Evolutionary conservation across 306 rosid species (phyloP).

Genomic region (Quercus rubra): DNA sequence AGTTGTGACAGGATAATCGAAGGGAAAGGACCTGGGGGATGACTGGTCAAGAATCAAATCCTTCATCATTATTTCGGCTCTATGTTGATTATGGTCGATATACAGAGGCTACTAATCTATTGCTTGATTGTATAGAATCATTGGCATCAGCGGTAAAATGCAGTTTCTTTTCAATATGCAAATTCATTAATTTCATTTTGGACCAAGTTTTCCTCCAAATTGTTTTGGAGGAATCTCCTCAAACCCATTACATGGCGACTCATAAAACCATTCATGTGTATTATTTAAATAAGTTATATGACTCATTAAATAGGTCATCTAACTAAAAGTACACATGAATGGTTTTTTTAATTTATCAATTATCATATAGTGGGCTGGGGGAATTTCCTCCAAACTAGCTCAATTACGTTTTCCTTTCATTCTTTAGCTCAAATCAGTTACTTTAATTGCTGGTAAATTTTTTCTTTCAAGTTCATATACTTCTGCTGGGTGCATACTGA

Average conservation of each 20-base stretch:
- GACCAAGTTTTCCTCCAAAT: too few relatives aligned
- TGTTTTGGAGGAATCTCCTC: too few relatives aligned
- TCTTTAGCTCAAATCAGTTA: not conserved
- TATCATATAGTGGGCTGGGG: too few relatives aligned
- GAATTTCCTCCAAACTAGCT: too few relatives aligned
- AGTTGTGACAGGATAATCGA: conserved; percentile 61
- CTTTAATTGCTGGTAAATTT: not conserved
- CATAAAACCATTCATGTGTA: too few relatives aligned
- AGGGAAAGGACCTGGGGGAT: conserved; percentile 63
- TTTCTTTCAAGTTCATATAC: not conserved
- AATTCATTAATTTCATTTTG: not conserved
- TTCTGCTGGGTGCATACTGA: not conserved
- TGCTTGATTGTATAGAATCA: conserved; percentile 70
- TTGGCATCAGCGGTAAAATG: conserved; percentile 64
- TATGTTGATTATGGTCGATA: conserved; percentile 84
- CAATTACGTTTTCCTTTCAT: not conserved
- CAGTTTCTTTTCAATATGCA: conserved; percentile 4
- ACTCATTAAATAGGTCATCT: too few relatives aligned
- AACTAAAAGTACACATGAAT: too few relatives aligned
- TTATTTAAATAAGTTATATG: too few relatives aligned
- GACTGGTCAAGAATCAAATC: conserved; percentile 83
- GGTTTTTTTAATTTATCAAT: too few relatives aligned
- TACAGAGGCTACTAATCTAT: conserved; percentile 80
- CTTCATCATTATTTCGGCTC: conserved; percentile 76
- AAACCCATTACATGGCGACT: too few relatives aligned